phyloP scores from a whole-genome alignment of 176 grass and related monocot genomes.

The Oryza glumipatula region DNA sequence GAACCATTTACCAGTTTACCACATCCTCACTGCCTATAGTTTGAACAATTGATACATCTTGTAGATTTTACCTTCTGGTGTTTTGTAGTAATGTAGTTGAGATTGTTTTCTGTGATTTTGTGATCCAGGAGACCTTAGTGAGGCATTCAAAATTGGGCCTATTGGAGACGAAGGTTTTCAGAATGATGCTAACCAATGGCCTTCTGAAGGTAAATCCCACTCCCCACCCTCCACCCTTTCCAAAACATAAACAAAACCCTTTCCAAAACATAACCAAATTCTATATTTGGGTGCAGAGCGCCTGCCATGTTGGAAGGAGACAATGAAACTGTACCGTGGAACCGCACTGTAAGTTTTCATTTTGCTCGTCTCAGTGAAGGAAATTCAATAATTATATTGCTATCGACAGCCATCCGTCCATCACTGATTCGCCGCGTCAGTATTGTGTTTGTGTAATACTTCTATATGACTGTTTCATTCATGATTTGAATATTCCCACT shows the following conservation, averaged over 20 bases:
- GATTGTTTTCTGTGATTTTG: not conserved
- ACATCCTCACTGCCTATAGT: not conserved
- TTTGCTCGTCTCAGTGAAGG: not conserved
- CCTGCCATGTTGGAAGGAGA: slow-evolving; percentile 70
- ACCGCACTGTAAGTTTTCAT: slow-evolving; percentile 65
- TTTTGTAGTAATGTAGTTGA: slow-evolving; percentile 14
- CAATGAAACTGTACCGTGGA: slow-evolving; percentile 63
- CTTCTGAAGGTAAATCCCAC: slow-evolving; percentile 56
- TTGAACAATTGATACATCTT: not conserved
- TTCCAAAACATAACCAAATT: slow-evolving; percentile 11
- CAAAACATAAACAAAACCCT: not conserved
- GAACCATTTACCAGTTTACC: no score
- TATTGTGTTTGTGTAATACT: slow-evolving; percentile 7
- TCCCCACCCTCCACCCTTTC: not conserved
- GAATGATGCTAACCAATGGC: slow-evolving; percentile 66
- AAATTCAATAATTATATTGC: not conserved
- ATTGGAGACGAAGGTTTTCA: slow-evolving; percentile 24
- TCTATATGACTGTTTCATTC: not conserved
- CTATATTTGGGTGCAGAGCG: slow-evolving; percentile 48
- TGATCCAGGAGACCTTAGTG: slow-evolving; percentile 70
- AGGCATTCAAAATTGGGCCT: slow-evolving; percentile 77
- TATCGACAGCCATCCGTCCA: not conserved
- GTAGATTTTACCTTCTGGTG: slow-evolving; percentile 2
- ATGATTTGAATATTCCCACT: not conserved
- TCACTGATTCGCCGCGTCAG: not conserved